Conservation (phyloP, 495 filamentous ascomycete species). For the Rusavskia elegans region DNA sequence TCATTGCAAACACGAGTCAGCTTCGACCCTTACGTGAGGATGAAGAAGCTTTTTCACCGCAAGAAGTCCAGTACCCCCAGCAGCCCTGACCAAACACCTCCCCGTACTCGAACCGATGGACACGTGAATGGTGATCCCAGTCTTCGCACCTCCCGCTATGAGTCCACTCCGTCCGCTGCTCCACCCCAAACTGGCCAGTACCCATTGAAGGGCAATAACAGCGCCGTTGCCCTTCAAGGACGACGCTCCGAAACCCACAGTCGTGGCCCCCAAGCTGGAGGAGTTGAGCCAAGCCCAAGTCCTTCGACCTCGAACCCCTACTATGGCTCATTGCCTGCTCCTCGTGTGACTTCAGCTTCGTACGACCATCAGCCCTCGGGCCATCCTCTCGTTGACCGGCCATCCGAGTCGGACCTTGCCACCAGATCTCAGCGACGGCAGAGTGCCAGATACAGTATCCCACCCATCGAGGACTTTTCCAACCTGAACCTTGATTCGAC, state of each 20-base stretch:
- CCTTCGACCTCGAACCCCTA: background rate
- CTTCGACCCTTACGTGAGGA: background rate
- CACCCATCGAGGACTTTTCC: background rate
- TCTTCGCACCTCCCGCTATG: slow-evolving; percentile 14
- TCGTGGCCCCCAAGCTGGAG: background rate
- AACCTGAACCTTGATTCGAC: background rate
- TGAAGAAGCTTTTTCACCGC: slow-evolving; percentile 13
- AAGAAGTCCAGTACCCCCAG: slow-evolving; percentile 6
- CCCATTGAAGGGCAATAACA: slow-evolving; percentile 17
- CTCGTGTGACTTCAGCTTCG: background rate
- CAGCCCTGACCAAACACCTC: background rate
- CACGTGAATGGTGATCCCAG: background rate
- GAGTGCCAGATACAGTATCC: background rate
- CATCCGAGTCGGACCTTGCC: background rate
- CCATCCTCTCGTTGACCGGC: background rate
- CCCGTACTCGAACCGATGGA: background rate
- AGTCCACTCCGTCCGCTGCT: slow-evolving; percentile 9
- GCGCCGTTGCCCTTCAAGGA: slow-evolving; percentile 2
- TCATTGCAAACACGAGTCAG: too few species aligned
- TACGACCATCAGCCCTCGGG: background rate
- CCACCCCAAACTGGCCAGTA: slow-evolving; percentile 16
- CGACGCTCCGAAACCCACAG: background rate
- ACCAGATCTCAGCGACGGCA: background rate
- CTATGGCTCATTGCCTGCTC: background rate
- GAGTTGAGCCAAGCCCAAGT: background rate